Evolutionary conservation across 345 rosid species (phyloP), one percentile per base, ranked within the genome.

Genomic region (Gossypium rotundifolium): DNA sequence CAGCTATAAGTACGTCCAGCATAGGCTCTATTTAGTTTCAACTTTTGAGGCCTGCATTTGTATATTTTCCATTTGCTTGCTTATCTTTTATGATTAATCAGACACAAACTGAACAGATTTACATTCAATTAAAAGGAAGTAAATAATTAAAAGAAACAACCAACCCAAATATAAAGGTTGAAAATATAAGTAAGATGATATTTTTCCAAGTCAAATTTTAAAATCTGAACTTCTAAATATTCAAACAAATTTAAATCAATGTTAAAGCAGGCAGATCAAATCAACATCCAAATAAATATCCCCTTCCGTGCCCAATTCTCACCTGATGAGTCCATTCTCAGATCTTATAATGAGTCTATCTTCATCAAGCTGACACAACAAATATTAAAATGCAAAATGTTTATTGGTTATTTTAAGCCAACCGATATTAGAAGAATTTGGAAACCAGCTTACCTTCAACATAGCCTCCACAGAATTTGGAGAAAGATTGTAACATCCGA

Each of bases 311-410:
- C 29, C 9, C 64, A 40, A 57, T 72, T 79, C 83, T 84, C 74
- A 94, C 97, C 92, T 94, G 66, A 95, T 80, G 22, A 95, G 85
- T 76, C 99, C 99, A 75, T 88, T 95, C 82, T 93, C 99, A 49
- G 91, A 81, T 83, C 91, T 97, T 74, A 89, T 76, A 69, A 91
- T 88, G 73, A 91, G 79, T 73, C 91, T 90, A 65, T 94, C 98
- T 77, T 95, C 98, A 57, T 95, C 98, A 77, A 95, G 90, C 99
- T 95, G 78, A 44, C 38, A 81, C 9, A 78, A 69, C 76, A 67
- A n/a, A n/a, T n/a, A n/a, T n/a, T n/a, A n/a, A n/a, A n/a, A n/a
- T n/a, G n/a, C n/a, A n/a, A n/a, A n/a, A n/a, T n/a, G n/a, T n/a
- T n/a, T n/a, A n/a, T n/a, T n/a, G n/a, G n/a, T n/a, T n/a, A n/a